These are phyloP conservation scores for Rosa hybrid DNA, from an alignment of 331 rosid species.

Conservation along the genomic window DNA sequence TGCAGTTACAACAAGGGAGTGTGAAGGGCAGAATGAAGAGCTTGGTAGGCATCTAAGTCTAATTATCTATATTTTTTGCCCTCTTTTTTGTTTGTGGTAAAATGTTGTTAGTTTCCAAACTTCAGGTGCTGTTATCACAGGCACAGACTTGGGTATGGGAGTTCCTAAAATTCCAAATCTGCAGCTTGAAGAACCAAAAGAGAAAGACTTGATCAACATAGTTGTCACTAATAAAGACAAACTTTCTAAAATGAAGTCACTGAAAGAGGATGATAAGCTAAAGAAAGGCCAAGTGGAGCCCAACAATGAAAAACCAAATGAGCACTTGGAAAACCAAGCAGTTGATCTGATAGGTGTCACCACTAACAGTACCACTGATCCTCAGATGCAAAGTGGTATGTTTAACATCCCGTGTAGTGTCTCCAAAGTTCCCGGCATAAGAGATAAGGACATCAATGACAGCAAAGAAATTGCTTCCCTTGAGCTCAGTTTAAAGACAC, in stretches of 20 bases:
- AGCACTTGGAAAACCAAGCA: constrained; percentile 13
- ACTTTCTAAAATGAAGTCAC: constrained; percentile 16
- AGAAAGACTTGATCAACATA: constrained; percentile 16
- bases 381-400: constrained; percentile 14
- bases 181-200: constrained; percentile 22
- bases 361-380: neutral
- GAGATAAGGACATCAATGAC: constrained; percentile 14
- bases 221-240: constrained; percentile 3
- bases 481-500: constrained; percentile 31
- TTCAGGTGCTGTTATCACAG: constrained; percentile 18
- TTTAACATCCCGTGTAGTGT: constrained; percentile 9
- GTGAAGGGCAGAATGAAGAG: constrained; percentile 14
- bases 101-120: neutral
- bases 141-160: constrained; percentile 30
- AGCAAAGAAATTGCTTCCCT: constrained; percentile 29
- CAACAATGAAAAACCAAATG: constrained; percentile 15
- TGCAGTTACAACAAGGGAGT: constrained; percentile 15
- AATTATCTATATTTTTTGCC: neutral
- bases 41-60: constrained; percentile 21
- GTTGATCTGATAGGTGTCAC: constrained; percentile 18
- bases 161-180: constrained; percentile 15
- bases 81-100: neutral
- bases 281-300: constrained; percentile 23
- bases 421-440: constrained; percentile 11
- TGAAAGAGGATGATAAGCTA: constrained; percentile 12